Base-by-base conservation (phyloP, 176 grass and related monocot species). In the Poa pratensis region DNA sequence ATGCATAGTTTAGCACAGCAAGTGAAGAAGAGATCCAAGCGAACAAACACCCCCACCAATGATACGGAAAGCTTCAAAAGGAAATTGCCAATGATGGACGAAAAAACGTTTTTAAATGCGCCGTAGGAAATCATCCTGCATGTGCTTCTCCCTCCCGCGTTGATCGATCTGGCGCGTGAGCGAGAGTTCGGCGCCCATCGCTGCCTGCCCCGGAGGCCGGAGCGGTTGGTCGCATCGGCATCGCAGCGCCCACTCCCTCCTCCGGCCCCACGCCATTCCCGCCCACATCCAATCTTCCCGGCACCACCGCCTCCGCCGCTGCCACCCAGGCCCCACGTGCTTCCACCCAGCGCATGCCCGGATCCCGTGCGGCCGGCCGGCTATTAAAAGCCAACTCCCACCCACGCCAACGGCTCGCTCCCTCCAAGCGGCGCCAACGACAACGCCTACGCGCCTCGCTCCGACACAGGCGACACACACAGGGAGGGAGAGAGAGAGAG, bases 321-420 rank as follows among this genome's bases (percentile, higher is more conserved):
- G 89, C 34, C 85, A 1, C 3, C 0, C 43, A 1, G 89, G 89
- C 3, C 89, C 89, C 81, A 68, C 81, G 0, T 20, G 20, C 55
- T 3, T 3, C 0, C 24, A 17, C 59, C 83, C 74, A 39, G 50
- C 62, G 39, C 81, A 18, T 15, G 39, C 0, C 58, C 16, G 89
- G 89, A 87, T 90, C 76, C 76, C 80, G 22, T 87, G 85, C 85
- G 89, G 8, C 40, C 8, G 55, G 13, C 75, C 10, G 54, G 9
- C 82, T 79, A 87, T 87, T 91, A 91, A 84, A 91, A 39, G 34
- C 78, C 45, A 30, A 8, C 80, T 52, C 65, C 7, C 63, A 12
- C 46, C 77, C 2, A 37, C 7, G 16, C 64, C 30, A 55, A 69
- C 49, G 64, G 79, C 50, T 71, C 65, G 72, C 61, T 64, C 59